Base-by-base conservation (phyloP, 2,329 filamentous ascomycete species). In the Xylaria sp. region DNA sequence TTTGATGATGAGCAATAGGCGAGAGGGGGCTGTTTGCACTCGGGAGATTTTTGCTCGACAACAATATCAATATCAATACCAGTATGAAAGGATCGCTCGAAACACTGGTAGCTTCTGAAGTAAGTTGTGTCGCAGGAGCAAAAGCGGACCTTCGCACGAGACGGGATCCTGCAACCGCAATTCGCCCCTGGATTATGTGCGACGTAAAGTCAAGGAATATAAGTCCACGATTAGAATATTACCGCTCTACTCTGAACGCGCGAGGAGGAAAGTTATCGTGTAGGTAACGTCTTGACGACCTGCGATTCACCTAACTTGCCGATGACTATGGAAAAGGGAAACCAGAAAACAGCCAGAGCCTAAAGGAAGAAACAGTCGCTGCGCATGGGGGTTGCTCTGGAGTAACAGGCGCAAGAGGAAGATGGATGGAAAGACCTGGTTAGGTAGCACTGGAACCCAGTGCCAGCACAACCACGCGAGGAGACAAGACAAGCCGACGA, bases 101-200 rank as follows among this genome's bases (percentile, higher is more conserved):
- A 80, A 76, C 74, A 74, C 74, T 65, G 69, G 61, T 73, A 70
- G 34, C 34, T 76, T 72, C 75, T 80, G 79, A 79, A 76, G 78
- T 75, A 67, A 69, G 75, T 75, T 72, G 78, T 80, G 81, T 83
- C 80, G 81, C 81, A 83, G 80, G 74, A 67, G 68, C 69, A 65
- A 74, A 76, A 69, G 69, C 71, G 69, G 67, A 72, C 70, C 70
- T 73, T 69, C 68, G 72, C 66, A 72, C 70, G 69, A 66, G 31
- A 65, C 56, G 69, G 57, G 51, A 69, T 71, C 60, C 63, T 62
- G 60, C 68, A 70, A 67, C 60, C 60, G 65, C 51, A 58, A 66
- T 68, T 63, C 54, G 69, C 57, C 64, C 63, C 63, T 68, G 48
- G 64, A 44, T 63, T 34, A 70, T 62, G 63, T 64, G 56, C 37